These are phyloP conservation scores for Monosporozyma solicola DNA, from an alignment of 805 yeast genomes.

Conservation along the genomic window DNA sequence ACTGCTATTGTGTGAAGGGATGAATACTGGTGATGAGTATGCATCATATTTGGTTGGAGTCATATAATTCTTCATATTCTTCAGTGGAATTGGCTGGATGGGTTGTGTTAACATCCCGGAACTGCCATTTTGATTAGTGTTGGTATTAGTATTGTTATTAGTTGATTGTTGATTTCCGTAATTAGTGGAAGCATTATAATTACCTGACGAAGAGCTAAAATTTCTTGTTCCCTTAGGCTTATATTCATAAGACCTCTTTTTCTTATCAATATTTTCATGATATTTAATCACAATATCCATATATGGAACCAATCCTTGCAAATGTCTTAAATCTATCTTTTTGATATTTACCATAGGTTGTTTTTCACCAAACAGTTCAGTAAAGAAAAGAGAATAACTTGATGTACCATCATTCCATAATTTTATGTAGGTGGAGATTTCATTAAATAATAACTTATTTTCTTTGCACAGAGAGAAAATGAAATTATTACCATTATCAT, in stretches of 20 bases:
- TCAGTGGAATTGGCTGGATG: constrained; percentile 6
- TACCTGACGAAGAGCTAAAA: background rate
- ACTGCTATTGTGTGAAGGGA: constrained; percentile 11
- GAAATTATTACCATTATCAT: constrained; percentile 9
- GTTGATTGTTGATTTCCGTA: background rate
- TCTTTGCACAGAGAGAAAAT: constrained; percentile 10
- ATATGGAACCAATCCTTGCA: constrained; percentile 13
- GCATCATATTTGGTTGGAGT: constrained; percentile 16
- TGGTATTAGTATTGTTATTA: background rate
- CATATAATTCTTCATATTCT: constrained; percentile 2
- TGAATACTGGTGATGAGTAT: constrained; percentile 17
- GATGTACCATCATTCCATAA: constrained; percentile 32
- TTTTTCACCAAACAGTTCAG: constrained; percentile 10
- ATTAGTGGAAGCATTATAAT: background rate
- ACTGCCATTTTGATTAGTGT: background rate
- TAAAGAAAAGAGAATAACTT: constrained; percentile 18
- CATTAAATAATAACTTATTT: constrained; percentile 19
- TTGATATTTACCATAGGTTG: constrained; percentile 14
- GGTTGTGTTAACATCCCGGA: background rate
- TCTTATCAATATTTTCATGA: background rate
- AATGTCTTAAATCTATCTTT: constrained; percentile 6
- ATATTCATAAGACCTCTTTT: background rate
- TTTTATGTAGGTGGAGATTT: constrained; percentile 18
- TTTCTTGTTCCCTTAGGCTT: background rate
- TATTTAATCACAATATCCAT: background rate